phyloP scores from a whole-genome alignment of 495 filamentous ascomycete species.

The Xylaria nigripes region DNA sequence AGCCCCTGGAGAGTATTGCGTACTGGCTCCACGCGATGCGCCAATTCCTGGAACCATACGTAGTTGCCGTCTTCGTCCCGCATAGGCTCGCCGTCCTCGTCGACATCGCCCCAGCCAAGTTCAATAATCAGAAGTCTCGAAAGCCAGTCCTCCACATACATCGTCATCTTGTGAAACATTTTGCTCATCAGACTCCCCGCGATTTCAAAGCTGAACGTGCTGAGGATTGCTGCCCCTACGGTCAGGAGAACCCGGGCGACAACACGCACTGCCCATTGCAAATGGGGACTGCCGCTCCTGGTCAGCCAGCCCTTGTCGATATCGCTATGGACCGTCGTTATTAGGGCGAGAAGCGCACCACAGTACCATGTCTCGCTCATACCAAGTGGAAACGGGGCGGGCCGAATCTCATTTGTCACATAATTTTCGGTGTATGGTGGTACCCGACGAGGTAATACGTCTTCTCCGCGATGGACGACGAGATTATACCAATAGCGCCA shows the following conservation, averaged over 20 bases:
- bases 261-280: conserved; percentile 12
- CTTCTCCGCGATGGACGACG: conserved; percentile 13
- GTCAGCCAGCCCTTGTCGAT: conserved; percentile 12
- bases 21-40: conserved; percentile 1
- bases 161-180: background rate
- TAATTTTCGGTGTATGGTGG: background rate
- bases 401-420: background rate
- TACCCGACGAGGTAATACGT: background rate
- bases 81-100: background rate
- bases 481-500: conserved; percentile 15
- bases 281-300: background rate
- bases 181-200: background rate
- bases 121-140: conserved; percentile 1
- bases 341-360: conserved; percentile 1
- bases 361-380: conserved; percentile 14
- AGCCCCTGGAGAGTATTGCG: background rate
- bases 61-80: conserved; percentile 1
- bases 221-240: conserved; percentile 12
- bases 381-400: conserved; percentile 17
- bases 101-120: conserved; percentile 10
- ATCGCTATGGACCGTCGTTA: conserved; percentile 6
- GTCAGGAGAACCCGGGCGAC: conserved; percentile 6
- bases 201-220: conserved; percentile 18
- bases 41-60: background rate
- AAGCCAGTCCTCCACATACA: background rate